A percentile compares a stretch with the other conserved stretches of the same genome.
Evolutionary conservation across 495 filamentous ascomycete species (phyloP).

Genomic region (Staphylotrichum longicolle): DNA sequence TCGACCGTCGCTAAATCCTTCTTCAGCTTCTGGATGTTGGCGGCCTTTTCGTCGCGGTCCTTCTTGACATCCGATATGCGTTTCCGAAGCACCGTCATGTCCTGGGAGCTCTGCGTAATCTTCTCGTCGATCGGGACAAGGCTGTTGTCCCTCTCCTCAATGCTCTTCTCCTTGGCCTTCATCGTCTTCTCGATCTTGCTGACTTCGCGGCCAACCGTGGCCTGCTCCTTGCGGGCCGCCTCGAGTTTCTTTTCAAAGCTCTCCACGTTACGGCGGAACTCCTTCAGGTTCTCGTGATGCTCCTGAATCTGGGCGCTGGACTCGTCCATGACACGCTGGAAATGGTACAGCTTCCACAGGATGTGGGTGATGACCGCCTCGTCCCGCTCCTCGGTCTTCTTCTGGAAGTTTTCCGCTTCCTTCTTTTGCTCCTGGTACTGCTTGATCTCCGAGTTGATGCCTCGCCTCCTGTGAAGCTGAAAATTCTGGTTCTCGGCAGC

Average conservation of each 20-base stretch:
- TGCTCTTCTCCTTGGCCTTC: slow-evolving; percentile 79
- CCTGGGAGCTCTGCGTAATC: slow-evolving; percentile 72
- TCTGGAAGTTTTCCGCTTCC: slow-evolving; percentile 87
- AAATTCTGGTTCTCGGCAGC: slow-evolving; percentile 84
- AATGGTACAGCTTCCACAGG: slow-evolving; percentile 95
- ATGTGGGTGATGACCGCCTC: slow-evolving; percentile 92
- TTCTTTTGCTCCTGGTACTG: slow-evolving; percentile 96
- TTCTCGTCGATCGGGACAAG: slow-evolving; percentile 92
- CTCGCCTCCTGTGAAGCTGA: slow-evolving; percentile 81
- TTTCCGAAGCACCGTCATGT: slow-evolving; percentile 62
- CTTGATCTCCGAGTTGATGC: slow-evolving; percentile 96
- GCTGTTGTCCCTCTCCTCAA: slow-evolving; percentile 79
- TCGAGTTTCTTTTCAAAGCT: slow-evolving; percentile 80
- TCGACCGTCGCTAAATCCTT: slow-evolving; percentile 80
- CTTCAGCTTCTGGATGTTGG: slow-evolving; percentile 64
- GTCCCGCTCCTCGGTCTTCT: slow-evolving; percentile 84
- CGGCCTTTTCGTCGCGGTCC: slow-evolving; percentile 67
- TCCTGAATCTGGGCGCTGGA: slow-evolving; percentile 88
- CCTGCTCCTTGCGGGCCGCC: slow-evolving; percentile 81
- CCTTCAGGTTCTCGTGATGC: slow-evolving; percentile 94
- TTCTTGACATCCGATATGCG: slow-evolving; percentile 69
- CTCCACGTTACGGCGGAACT: slow-evolving; percentile 82
- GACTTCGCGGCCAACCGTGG: slow-evolving; percentile 74
- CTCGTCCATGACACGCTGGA: slow-evolving; percentile 87
- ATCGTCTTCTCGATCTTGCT: slow-evolving; percentile 78